phyloP scores from a whole-genome alignment of 495 filamentous ascomycete species.

The Penicillium antarcticum region DNA sequence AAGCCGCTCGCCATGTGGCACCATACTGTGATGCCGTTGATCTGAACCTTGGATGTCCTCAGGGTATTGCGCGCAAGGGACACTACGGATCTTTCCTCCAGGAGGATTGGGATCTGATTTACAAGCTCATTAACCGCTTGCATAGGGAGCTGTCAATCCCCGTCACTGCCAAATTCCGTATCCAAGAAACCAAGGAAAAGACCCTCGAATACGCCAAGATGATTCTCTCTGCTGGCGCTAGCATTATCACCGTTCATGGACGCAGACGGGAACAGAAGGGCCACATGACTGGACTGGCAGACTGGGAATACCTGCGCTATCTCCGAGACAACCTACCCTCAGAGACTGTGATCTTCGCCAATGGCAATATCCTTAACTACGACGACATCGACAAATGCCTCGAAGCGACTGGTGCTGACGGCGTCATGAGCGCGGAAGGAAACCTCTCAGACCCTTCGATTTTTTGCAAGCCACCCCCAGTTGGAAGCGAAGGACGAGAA shows the following conservation, averaged over 20 bases:
- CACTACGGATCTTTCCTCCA: slow-evolving; percentile 94
- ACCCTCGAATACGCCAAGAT: slow-evolving; percentile 88
- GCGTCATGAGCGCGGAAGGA: slow-evolving; percentile 92
- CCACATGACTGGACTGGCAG: slow-evolving; percentile 89
- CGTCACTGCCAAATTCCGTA: slow-evolving; percentile 91
- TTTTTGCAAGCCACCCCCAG: slow-evolving; percentile 64
- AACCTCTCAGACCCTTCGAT: slow-evolving; percentile 88
- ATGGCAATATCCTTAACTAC: slow-evolving; percentile 86
- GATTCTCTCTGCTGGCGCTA: slow-evolving; percentile 84
- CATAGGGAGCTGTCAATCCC: slow-evolving; percentile 71
- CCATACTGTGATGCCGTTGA: slow-evolving; percentile 94
- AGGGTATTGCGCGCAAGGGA: slow-evolving; percentile 87
- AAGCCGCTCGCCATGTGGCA: slow-evolving; percentile 70
- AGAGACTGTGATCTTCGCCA: slow-evolving; percentile 92
- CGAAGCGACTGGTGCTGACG: slow-evolving; percentile 83
- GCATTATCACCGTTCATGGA: slow-evolving; percentile 90
- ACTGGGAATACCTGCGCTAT: slow-evolving; percentile 82
- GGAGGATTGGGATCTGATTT: slow-evolving; percentile 84
- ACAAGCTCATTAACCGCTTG: slow-evolving; percentile 71
- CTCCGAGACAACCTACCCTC: slow-evolving; percentile 78
- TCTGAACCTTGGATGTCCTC: slow-evolving; percentile 95
- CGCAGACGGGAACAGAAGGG: slow-evolving; percentile 89
- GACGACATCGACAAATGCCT: slow-evolving; percentile 79
- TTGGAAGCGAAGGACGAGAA: slow-evolving; percentile 63
- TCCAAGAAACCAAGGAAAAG: slow-evolving; percentile 80